Evolutionary conservation across 2,329 filamentous ascomycete genomes (phyloP).

Genomic region (Anthostomella pinea): DNA sequence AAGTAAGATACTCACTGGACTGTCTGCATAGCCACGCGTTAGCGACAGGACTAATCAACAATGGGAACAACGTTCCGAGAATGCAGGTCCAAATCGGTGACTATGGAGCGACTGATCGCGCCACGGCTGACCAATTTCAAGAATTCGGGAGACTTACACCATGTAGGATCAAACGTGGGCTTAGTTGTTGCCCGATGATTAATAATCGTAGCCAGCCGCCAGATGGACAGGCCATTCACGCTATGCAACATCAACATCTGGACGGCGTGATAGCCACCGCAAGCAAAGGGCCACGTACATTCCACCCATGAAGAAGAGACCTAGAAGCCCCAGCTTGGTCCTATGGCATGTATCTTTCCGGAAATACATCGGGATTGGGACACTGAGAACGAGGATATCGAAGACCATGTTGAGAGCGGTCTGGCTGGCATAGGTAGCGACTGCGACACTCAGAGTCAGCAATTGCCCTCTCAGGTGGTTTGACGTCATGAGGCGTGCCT

Average conservation of each 20-base stretch:
- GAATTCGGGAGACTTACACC: conserved; percentile 17
- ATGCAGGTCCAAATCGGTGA: neutral
- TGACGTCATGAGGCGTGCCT: too few species aligned
- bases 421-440: conserved; percentile 15
- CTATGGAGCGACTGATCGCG: too few species aligned
- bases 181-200: conserved; percentile 27
- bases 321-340: conserved; percentile 17
- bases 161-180: conserved; percentile 32
- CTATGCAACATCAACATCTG: too few species aligned
- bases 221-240: conserved; percentile 27
- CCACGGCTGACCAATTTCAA: too few species aligned
- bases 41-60: neutral
- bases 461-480: too few species aligned
- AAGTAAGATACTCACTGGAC: conserved; percentile 22
- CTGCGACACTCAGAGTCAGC: too few species aligned
- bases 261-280: too few species aligned
- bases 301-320: conserved; percentile 16
- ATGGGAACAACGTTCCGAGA: too few species aligned
- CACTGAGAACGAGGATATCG: conserved; percentile 19
- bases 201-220: conserved; percentile 28
- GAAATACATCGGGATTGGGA: conserved; percentile 23
- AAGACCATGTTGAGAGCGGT: conserved; percentile 18
- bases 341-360: conserved; percentile 6
- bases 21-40: conserved; percentile 9
- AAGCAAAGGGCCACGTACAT: conserved; percentile 12